Conservation (phyloP, 192 early-diverging fungal genomes). For the Funneliformis mosseae region DNA sequence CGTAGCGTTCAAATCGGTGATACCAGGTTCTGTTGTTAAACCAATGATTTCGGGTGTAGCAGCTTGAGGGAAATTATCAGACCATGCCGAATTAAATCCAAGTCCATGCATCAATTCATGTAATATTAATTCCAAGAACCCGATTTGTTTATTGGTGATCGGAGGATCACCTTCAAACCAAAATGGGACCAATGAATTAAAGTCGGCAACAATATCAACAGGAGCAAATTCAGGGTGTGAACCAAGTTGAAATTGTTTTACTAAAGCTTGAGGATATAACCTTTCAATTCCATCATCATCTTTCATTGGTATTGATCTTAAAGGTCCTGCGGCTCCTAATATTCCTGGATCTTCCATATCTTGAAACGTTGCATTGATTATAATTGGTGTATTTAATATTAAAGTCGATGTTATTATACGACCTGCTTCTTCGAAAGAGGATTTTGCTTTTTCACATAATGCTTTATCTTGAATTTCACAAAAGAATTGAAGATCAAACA, state of each 20-base stretch:
- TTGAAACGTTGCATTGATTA: no score
- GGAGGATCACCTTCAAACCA: background rate
- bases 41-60: no score
- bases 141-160: background rate
- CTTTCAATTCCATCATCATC: background rate
- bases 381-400: no score
- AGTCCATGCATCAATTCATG: conserved; percentile 21
- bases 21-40: no score
- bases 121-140: background rate
- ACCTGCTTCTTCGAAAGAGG: no score
- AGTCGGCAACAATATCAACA: background rate
- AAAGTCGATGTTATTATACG: no score
- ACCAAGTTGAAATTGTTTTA: background rate
- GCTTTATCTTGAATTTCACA: no score
- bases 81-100: background rate
- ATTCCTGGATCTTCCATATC: background rate
- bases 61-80: background rate
- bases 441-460: no score
- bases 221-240: background rate
- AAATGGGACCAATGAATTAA: background rate
- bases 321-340: background rate
- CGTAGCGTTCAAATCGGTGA: no score
- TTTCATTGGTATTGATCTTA: background rate
- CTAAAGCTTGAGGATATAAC: conserved; percentile 19
- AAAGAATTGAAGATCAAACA: no score